A percentile compares a stretch with the other conserved stretches of the same genome.
These are phyloP conservation scores for Xerocomus brunneocitrinus DNA, from an alignment of 768 basidiomycete species.

Conservation along the genomic window DNA sequence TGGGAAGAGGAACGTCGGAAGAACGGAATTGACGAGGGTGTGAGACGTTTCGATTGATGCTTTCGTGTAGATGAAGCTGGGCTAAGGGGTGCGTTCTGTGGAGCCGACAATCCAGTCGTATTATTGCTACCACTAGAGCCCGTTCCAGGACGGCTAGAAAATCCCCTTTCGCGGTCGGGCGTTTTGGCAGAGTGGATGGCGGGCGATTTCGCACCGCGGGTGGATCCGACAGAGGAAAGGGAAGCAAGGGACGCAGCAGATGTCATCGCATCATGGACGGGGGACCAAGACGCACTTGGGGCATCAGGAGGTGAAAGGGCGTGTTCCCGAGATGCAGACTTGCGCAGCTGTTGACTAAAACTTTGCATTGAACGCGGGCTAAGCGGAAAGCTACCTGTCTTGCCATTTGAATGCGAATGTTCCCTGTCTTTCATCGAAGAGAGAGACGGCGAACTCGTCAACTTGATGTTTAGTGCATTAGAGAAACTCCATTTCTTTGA, in stretches of 20 bases:
- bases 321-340: constrained; percentile 66
- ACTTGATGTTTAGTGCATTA: constrained; percentile 73
- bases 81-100: constrained; percentile 60
- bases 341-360: constrained; percentile 63
- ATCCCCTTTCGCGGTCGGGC: constrained; percentile 51
- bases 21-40: constrained; percentile 91
- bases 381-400: constrained; percentile 54
- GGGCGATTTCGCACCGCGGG: constrained; percentile 45
- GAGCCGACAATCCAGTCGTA: constrained; percentile 50
- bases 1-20: constrained; percentile 90
- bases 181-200: constrained; percentile 47
- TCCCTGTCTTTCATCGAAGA: constrained; percentile 49
- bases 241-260: constrained; percentile 76
- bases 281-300: constrained; percentile 57
- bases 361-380: constrained; percentile 62
- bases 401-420: constrained; percentile 27
- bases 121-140: constrained; percentile 74
- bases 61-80: constrained; percentile 67
- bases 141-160: constrained; percentile 66
- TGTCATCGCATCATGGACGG: constrained; percentile 69
- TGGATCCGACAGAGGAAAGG: constrained; percentile 68
- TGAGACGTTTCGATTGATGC: constrained; percentile 69
- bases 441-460: constrained; percentile 61
- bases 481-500: constrained; percentile 98
- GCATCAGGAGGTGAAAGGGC: constrained; percentile 39